phyloP scores from a whole-genome alignment of 805 yeast species.

The Yueomyces sinensis region DNA sequence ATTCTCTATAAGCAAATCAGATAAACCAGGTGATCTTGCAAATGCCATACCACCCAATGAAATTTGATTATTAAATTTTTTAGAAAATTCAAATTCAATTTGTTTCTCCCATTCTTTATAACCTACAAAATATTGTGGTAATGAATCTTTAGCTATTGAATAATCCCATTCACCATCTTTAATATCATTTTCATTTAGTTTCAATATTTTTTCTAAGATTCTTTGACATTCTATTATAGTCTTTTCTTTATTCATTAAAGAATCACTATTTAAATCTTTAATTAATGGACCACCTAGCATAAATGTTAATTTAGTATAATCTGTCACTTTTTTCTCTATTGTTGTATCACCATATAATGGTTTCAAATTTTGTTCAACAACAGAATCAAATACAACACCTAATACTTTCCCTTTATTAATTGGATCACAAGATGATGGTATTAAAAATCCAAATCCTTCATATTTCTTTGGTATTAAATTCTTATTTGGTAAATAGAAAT shows the following conservation, averaged over 20 bases:
- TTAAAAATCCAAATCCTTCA: constrained; percentile 79
- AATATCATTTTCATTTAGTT: constrained; percentile 20
- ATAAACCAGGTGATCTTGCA: constrained; percentile 77
- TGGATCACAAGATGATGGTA: constrained; percentile 36
- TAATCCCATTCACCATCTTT: constrained; percentile 24
- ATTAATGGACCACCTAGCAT: constrained; percentile 77
- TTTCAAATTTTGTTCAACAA: constrained; percentile 47
- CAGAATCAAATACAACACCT: constrained; percentile 88
- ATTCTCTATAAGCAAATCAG: constrained; percentile 65
- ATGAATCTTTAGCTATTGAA: constrained; percentile 39
- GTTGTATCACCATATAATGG: constrained; percentile 12
- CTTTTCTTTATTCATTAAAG: constrained; percentile 23
- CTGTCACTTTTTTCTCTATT: constrained; percentile 7
- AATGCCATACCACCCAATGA: constrained; percentile 70
- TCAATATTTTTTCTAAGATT: constrained; percentile 29
- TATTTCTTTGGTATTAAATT: constrained; percentile 27
- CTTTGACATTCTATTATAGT: constrained; percentile 21
- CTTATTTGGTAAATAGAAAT: constrained; percentile 42
- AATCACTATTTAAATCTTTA: background rate
- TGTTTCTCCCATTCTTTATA: constrained; percentile 33
- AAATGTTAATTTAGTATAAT: constrained; percentile 62
- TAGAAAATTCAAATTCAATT: constrained; percentile 23
- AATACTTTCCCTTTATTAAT: constrained; percentile 43
- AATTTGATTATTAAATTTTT: constrained; percentile 29
- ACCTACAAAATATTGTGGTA: constrained; percentile 73